These are phyloP conservation scores for Myrica gale DNA, from an alignment of 306 rosid genomes.

Conservation along the genomic window DNA sequence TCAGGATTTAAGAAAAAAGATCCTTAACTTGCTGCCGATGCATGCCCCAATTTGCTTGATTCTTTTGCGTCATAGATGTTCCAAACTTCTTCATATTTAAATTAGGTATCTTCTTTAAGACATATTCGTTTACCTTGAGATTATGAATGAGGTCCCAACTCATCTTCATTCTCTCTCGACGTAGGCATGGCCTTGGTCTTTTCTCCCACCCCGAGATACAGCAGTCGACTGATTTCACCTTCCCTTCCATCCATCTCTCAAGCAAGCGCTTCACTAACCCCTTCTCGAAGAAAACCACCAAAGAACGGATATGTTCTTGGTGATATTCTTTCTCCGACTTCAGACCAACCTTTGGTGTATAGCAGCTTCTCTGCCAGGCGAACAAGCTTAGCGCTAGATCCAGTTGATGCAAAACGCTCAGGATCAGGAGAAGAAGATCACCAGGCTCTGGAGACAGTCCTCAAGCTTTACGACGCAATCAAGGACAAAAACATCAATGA, in stretches of 20 bases:
- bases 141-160: not conserved
- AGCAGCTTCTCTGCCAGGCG: constrained; percentile 29
- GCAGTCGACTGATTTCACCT: constrained; percentile 19
- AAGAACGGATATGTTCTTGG: constrained; percentile 25
- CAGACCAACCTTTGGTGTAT: constrained; percentile 16
- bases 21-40: constrained; percentile 34
- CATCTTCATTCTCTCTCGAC: not conserved
- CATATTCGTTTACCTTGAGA: not conserved
- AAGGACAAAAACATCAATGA: constrained; percentile 39
- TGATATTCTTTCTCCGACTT: constrained; percentile 22
- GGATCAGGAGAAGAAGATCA: constrained; percentile 35
- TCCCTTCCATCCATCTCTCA: constrained; percentile 26
- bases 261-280: constrained; percentile 4
- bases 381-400: constrained; percentile 25
- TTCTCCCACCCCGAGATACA: constrained; percentile 27
- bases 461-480: constrained; percentile 44
- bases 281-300: constrained; percentile 12
- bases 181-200: constrained; percentile 36
- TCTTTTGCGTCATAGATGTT: constrained; percentile 21
- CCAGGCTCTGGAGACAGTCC: constrained; percentile 40
- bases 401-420: constrained; percentile 40
- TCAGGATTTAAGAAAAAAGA: constrained; percentile 2
- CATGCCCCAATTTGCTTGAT: constrained; percentile 26
- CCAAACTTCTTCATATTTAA: constrained; percentile 22
- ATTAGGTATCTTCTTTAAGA: not conserved